phyloP scores from a whole-genome alignment of 1,139 yeast genomes.

The Nadsonia starkeyi-henricii region DNA sequence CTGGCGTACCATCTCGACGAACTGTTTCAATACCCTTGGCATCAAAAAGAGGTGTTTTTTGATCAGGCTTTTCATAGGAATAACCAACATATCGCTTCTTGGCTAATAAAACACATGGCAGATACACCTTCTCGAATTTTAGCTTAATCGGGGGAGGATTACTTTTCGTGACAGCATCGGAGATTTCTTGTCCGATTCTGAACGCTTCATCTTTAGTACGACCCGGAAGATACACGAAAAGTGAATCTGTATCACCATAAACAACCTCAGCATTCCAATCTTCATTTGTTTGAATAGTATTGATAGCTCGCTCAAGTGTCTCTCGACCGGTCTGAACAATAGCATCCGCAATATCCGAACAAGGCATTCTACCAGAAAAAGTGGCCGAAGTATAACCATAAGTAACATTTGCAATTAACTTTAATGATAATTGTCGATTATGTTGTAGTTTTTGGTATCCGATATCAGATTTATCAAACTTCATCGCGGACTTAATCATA shows the following conservation, averaged over 20 bases:
- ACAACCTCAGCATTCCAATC: conserved; percentile 85
- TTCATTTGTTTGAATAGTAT: conserved; percentile 42
- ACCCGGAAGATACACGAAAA: conserved; percentile 85
- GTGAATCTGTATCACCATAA: conserved; percentile 91
- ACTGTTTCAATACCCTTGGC: conserved; percentile 96
- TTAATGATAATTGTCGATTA: conserved; percentile 74
- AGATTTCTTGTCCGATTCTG: conserved; percentile 54
- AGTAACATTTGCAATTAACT: conserved; percentile 85
- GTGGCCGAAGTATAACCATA: conserved; percentile 94
- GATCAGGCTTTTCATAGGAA: conserved; percentile 47
- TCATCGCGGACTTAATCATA: conserved; percentile 64
- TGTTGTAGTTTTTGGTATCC: conserved; percentile 44
- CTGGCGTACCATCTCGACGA: conserved; percentile 87
- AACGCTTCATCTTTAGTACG: conserved; percentile 67
- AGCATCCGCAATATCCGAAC: conserved; percentile 87
- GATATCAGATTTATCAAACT: conserved; percentile 29
- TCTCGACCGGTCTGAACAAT: conserved; percentile 88
- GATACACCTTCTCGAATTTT: conserved; percentile 86
- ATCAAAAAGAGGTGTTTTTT: conserved; percentile 55
- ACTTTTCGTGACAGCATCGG: conserved; percentile 42
- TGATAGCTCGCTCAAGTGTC: conserved; percentile 57
- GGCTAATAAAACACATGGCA: conserved; percentile 68
- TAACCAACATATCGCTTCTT: conserved; percentile 88
- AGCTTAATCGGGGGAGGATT: conserved; percentile 74
- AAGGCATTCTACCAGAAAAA: conserved; percentile 94